Conservation (phyloP, 768 basidiomycete species). For the Lactarius tabidus region DNA sequence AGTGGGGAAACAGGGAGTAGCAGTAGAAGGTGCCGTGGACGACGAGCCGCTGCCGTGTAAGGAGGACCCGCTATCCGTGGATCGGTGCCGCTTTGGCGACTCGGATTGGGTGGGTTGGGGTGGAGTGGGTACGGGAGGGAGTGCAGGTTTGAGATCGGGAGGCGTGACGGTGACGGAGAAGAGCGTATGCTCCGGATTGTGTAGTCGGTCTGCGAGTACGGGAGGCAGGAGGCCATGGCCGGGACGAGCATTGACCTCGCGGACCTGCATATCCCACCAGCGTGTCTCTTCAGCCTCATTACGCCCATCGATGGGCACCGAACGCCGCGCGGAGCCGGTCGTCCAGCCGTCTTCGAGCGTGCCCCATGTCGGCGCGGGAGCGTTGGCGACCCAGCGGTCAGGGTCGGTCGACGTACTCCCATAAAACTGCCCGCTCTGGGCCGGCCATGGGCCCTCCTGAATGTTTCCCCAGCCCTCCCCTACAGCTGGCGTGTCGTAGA, state of each 20-base stretch:
- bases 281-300: constrained; percentile 53
- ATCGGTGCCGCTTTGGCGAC: constrained; percentile 8
- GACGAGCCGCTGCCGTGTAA: constrained; percentile 22
- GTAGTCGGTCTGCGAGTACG: constrained; percentile 59
- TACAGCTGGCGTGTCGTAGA: constrained; percentile 11
- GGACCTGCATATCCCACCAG: constrained; percentile 63
- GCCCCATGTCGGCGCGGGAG: constrained; percentile 13
- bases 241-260: constrained; percentile 48
- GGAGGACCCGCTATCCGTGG: constrained; percentile 10
- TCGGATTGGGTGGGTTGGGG: constrained; percentile 22
- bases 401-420: constrained; percentile 9
- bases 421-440: constrained; percentile 10
- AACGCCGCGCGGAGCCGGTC: constrained; percentile 28
- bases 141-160: constrained; percentile 33
- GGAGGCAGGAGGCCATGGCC: constrained; percentile 70
- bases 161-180: constrained; percentile 51
- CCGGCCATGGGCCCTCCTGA: constrained; percentile 13
- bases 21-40: constrained; percentile 21
- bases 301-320: constrained; percentile 56
- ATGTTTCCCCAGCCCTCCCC: constrained; percentile 11
- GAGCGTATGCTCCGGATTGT: constrained; percentile 68
- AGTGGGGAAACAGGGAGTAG: constrained; percentile 40
- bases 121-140: constrained; percentile 29
- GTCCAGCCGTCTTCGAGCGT: constrained; percentile 17
- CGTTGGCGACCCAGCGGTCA: constrained; percentile 20